Evolutionary conservation across 2,329 filamentous ascomycete species (phyloP), one percentile per base, ranked within the genome.

Genomic region (Knoxdaviesia proteae): DNA sequence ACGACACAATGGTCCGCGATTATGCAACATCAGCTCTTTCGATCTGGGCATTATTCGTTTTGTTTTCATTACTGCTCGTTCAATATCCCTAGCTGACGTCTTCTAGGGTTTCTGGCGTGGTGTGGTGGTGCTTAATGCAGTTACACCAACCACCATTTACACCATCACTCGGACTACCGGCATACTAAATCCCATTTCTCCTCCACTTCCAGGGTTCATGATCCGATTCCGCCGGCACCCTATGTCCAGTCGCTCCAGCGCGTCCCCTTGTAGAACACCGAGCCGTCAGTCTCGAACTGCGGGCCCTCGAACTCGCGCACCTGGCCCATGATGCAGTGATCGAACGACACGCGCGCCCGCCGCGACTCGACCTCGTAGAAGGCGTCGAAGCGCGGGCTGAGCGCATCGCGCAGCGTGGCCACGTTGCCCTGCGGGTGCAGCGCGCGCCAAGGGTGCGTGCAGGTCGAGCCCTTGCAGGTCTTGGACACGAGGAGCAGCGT

Each of bases 401-500:
- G 54, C 0, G 72, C 72, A 20, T 74, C 68, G 1, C 50, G 51
- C 5, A 77, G 55, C 11, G 53, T 68, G 34, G 52, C 54, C 2
- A 77, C 71, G 43, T 65, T 54, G 0, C 68, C 67, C 3, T 54
- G 56, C 0, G 71, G 69, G 48, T 76, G 71, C 7, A 77, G 57
- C 1, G 63, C 60, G 5, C 54, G 51, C 73, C 72, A 78, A 0
- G 74, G 73, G 33, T 62, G 54, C 5, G 62, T 56, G 50, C 72
- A 77, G 0, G 61, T 60, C 3, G 55, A 48, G 3, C 61, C 67
- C 51, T 68, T 66, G 58, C 72, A 77, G 1, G 69, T 69, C 57
- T 77, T 77, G 39, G 72, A 61, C 1, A 75, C 68, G 40, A 77
- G 59, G 7, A 77, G 58, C 1, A 77, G 60, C 1, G 71, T 60